phyloP scores from a whole-genome alignment of 1,139 yeast genomes.

The Taphrina confusa region DNA sequence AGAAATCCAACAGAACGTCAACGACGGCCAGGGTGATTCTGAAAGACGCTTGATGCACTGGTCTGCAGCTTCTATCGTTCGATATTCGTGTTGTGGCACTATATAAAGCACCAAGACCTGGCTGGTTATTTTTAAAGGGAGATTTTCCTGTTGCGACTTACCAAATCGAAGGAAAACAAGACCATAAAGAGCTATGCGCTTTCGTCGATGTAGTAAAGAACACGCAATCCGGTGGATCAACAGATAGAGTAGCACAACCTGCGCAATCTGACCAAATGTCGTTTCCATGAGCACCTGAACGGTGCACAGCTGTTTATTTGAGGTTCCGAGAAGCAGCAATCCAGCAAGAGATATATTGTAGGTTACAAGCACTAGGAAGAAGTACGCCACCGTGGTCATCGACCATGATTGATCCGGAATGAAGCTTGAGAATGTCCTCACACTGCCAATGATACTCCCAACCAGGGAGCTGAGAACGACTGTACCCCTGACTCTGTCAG shows the following conservation, averaged over 20 bases:
- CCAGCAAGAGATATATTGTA: neutral
- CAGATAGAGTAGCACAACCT: neutral
- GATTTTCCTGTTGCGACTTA: too few relatives aligned
- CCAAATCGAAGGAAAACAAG: neutral
- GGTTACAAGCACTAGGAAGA: neutral
- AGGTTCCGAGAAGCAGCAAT: neutral
- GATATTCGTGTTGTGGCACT: neutral
- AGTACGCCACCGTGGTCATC: neutral
- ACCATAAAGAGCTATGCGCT: neutral
- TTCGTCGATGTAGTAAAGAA: neutral
- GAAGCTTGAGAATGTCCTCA: too few relatives aligned
- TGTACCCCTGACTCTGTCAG: neutral
- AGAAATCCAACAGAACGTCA: neutral
- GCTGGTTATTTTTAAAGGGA: too few relatives aligned
- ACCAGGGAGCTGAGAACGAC: neutral
- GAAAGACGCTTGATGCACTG: neutral
- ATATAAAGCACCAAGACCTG: slow-evolving; percentile 6
- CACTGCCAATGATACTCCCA: neutral
- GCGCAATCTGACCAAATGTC: neutral
- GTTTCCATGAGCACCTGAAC: neutral
- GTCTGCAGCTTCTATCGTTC: neutral
- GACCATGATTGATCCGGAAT: neutral
- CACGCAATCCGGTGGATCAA: neutral
- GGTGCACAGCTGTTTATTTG: neutral
- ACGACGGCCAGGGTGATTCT: neutral